Evolutionary conservation across 371 early-diverging fungal species (phyloP).

Genomic region (Mortierella sp.): DNA sequence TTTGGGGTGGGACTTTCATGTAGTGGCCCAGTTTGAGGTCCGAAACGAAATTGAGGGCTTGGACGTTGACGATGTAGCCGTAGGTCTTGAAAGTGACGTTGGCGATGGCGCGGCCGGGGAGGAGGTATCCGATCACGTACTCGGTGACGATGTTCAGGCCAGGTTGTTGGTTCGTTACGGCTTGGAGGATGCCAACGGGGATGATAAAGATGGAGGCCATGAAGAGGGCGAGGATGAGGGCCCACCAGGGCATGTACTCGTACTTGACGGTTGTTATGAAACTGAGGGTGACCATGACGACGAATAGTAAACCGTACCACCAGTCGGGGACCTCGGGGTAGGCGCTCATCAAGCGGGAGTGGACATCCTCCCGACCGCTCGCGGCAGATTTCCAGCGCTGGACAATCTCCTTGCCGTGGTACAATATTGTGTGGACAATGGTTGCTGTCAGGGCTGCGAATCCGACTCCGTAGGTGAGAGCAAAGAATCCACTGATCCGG

Average conservation of each 20-base stretch:
- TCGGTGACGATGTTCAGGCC: slow-evolving; percentile 63
- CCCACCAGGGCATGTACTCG: slow-evolving; percentile 79
- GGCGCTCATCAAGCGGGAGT: slow-evolving; percentile 75
- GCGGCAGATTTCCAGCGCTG: slow-evolving; percentile 26
- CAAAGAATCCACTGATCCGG: slow-evolving; percentile 71
- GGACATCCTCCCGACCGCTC: slow-evolving; percentile 71
- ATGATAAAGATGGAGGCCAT: slow-evolving; percentile 75
- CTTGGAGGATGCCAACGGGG: slow-evolving; percentile 77
- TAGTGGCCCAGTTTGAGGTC: slow-evolving; percentile 69
- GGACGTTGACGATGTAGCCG: slow-evolving; percentile 71
- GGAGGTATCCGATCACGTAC: slow-evolving; percentile 73
- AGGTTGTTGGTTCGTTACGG: slow-evolving; percentile 56
- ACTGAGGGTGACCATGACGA: slow-evolving; percentile 60
- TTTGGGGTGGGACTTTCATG: slow-evolving; percentile 66
- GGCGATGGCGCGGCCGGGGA: slow-evolving; percentile 75
- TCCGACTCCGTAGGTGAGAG: slow-evolving; percentile 65
- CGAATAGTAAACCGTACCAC: slow-evolving; percentile 77
- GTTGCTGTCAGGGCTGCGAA: slow-evolving; percentile 65
- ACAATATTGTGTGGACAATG: slow-evolving; percentile 63
- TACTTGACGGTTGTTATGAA: slow-evolving; percentile 67
- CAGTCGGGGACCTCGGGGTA: slow-evolving; percentile 77
- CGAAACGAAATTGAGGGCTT: slow-evolving; percentile 68
- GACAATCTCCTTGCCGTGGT: slow-evolving; percentile 63
- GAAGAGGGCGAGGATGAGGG: slow-evolving; percentile 71
- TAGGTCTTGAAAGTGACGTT: slow-evolving; percentile 79